These are phyloP conservation scores for Centaurea solstitialis DNA, from an alignment of 129 eudicot genomes.

Conservation along the genomic window DNA sequence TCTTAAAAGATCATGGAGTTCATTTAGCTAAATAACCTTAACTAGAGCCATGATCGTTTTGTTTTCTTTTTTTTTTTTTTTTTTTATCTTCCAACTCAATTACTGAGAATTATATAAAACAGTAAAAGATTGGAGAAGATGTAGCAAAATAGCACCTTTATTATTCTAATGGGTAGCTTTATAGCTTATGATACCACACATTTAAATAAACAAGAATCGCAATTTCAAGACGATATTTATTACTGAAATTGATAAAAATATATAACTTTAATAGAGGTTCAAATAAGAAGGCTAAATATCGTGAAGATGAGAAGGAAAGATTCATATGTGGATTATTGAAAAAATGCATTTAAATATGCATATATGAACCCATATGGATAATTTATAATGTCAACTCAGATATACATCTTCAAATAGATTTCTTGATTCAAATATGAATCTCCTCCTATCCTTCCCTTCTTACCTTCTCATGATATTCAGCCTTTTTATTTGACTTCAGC, in stretches of 20 bases:
- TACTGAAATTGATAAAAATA: background rate
- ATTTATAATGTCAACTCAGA: background rate
- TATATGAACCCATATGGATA: background rate
- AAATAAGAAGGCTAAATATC: background rate
- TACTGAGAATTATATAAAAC: slow-evolving; percentile 34
- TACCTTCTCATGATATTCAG: background rate
- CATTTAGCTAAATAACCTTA: background rate
- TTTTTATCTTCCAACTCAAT: slow-evolving; percentile 28
- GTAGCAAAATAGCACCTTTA: slow-evolving; percentile 25
- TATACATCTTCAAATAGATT: background rate
- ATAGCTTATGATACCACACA: slow-evolving; percentile 14
- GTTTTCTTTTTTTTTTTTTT: background rate
- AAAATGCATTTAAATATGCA: background rate
- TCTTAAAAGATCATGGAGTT: background rate
- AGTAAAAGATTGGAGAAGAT: slow-evolving; percentile 37
- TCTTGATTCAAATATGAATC: background rate
- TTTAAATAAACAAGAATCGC: slow-evolving; percentile 13
- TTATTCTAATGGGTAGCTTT: slow-evolving; percentile 31
- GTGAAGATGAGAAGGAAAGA: background rate
- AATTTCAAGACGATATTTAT: background rate
- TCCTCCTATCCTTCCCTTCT: background rate
- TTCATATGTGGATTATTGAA: background rate
- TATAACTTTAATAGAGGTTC: background rate
- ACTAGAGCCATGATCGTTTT: background rate
- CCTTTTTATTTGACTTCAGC: background rate